Conservation (phyloP, 2,329 filamentous ascomycete genomes). For the Epichloe sp. region DNA sequence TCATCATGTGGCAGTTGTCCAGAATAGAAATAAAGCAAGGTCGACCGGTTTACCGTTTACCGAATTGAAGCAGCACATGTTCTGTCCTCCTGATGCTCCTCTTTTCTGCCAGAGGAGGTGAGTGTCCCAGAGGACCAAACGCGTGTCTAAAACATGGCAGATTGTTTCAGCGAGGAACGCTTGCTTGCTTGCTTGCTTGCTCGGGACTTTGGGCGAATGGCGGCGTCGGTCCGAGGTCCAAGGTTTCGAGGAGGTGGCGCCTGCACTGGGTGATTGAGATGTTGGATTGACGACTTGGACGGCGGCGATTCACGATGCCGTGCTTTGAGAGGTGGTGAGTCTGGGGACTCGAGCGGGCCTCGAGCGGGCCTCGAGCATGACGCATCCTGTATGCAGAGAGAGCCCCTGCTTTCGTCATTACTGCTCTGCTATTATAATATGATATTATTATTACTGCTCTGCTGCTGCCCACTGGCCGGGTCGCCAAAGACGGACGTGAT, state of each 20-base stretch:
- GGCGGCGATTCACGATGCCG: too few species aligned
- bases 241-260: not conserved
- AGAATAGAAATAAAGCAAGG: too few species aligned
- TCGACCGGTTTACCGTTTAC: too few species aligned
- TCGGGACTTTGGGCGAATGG: too few species aligned
- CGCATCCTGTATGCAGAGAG: not conserved
- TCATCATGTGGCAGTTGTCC: too few species aligned
- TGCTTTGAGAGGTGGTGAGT: too few species aligned
- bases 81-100: too few species aligned
- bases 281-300: not conserved
- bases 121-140: not conserved
- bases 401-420: not conserved
- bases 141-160: not conserved
- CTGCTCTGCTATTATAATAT: too few species aligned
- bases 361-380: not conserved
- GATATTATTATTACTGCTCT: too few species aligned
- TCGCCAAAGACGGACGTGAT: not conserved
- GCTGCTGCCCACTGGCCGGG: not conserved
- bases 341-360: not conserved
- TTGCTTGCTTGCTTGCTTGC: not conserved
- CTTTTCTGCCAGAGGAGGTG: not conserved
- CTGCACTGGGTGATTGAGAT: not conserved
- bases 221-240: too few species aligned
- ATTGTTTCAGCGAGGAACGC: not conserved
- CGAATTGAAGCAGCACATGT: too few species aligned